A percentile compares a stretch with the other conserved stretches of the same genome.
Conservation (phyloP, 257 asterid genomes). For the Gentiana macrophylla region DNA sequence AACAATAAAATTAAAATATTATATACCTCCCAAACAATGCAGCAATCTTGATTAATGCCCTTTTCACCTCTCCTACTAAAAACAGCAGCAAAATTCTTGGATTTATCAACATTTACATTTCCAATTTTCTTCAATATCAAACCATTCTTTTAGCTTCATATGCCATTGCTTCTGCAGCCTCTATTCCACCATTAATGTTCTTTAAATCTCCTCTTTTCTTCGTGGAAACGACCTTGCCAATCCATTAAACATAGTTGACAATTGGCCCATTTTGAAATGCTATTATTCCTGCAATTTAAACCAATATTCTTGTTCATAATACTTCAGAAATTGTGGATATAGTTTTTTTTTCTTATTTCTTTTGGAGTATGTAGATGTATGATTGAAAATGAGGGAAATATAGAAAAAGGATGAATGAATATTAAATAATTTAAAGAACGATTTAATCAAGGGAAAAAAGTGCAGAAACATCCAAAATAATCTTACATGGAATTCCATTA, state of each 20-base stretch:
- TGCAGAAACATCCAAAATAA: no score
- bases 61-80: constrained; percentile 84
- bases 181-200: constrained; percentile 32
- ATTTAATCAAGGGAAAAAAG: no score
- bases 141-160: constrained; percentile 64
- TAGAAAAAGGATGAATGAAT: no score
- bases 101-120: constrained; percentile 42
- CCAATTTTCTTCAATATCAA: constrained; percentile 75
- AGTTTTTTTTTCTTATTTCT: no score
- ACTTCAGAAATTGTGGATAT: no score
- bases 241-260: constrained; percentile 83
- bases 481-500: no score
- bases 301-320: constrained; percentile 7
- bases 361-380: no score
- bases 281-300: constrained; percentile 28
- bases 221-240: constrained; percentile 61
- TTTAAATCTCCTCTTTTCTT: constrained; percentile 30
- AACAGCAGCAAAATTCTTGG: constrained; percentile 67
- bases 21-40: constrained; percentile 90
- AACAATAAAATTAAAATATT: no score
- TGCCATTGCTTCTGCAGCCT: constrained; percentile 53
- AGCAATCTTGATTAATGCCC: constrained; percentile 79
- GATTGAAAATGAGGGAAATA: no score
- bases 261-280: constrained; percentile 51
- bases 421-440: no score